These are phyloP conservation scores for Batrachochytrium dendrobatidis DNA, from an alignment of 371 early-diverging fungal species.

Conservation along the genomic window DNA sequence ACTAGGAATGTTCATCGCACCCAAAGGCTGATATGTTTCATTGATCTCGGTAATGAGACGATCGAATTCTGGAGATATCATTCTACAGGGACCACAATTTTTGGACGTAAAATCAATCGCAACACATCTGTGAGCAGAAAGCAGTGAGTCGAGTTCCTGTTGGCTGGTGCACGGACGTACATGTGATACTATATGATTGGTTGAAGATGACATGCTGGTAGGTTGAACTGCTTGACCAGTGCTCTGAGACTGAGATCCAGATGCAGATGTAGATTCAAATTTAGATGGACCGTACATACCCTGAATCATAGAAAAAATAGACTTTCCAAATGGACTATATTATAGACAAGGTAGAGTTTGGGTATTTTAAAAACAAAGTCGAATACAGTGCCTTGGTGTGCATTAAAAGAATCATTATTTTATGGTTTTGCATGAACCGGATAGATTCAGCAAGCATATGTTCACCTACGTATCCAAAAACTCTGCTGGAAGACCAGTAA, in stretches of 20 bases:
- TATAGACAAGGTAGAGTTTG: too few species aligned
- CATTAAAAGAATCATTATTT: not conserved
- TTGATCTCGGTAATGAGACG: constrained; percentile 47
- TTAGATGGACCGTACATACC: constrained; percentile 64
- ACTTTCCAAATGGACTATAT: constrained; percentile 67
- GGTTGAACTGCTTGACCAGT: not conserved
- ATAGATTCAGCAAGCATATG: not conserved
- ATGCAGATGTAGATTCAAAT: constrained; percentile 9
- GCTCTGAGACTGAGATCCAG: not conserved
- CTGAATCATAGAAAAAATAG: constrained; percentile 71
- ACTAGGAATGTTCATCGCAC: constrained; percentile 9
- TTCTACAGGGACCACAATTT: constrained; percentile 63
- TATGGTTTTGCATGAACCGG: not conserved
- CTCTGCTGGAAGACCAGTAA: constrained; percentile 61
- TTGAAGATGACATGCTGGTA: constrained; percentile 6
- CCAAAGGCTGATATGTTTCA: constrained; percentile 2
- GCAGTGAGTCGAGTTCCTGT: constrained; percentile 28
- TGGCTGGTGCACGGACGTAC: constrained; percentile 28
- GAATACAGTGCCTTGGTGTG: not conserved
- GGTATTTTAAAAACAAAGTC: too few species aligned
- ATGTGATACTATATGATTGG: not conserved
- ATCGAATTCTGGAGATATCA: constrained; percentile 65
- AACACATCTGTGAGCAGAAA: constrained; percentile 44
- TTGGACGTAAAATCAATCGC: constrained; percentile 68
- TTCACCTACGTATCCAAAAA: constrained; percentile 56